A percentile compares a stretch with the other conserved stretches of the same genome.
Evolutionary conservation across 2,329 filamentous ascomycete species (phyloP).

Genomic region (Alternaria solani): DNA sequence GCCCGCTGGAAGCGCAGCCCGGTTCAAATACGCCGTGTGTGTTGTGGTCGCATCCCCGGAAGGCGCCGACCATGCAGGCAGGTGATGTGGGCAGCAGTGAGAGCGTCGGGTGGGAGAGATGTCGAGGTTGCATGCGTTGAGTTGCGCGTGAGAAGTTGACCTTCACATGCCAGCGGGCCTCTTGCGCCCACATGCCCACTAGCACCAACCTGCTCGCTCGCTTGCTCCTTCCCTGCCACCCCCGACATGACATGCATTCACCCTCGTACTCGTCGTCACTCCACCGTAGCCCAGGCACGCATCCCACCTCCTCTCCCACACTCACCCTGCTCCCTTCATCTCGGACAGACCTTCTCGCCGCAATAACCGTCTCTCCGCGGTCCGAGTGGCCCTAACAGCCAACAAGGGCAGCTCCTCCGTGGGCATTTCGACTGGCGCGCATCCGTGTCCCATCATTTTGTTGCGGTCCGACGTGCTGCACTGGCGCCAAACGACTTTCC

Average conservation of each 20-base stretch:
- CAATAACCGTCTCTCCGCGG: constrained; percentile 1
- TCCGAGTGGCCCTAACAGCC: background rate
- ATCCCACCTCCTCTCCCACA: background rate
- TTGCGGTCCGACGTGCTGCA: background rate
- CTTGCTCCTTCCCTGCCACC: constrained; percentile 11
- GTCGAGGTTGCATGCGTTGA: constrained; percentile 1
- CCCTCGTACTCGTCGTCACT: background rate
- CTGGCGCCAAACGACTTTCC: background rate
- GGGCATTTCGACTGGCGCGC: background rate
- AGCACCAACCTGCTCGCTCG: constrained; percentile 10
- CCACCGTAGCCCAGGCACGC: background rate
- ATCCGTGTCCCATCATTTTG: background rate
- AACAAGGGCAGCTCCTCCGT: constrained; percentile 3
- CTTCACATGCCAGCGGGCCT: constrained; percentile 7
- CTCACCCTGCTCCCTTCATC: background rate
- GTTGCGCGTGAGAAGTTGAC: constrained; percentile 8
- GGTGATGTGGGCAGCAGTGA: background rate
- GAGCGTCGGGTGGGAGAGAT: background rate
- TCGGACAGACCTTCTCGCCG: constrained; percentile 2
- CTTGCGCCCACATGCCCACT: constrained; percentile 5
- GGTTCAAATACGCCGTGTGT: background rate
- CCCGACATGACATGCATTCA: constrained; percentile 3
- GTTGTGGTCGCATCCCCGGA: constrained; percentile 20
- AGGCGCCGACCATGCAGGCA: constrained; percentile 10
- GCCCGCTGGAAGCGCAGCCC: constrained; percentile 3